Percentiles rank a stretch among this genome's conserved stretches.
These are phyloP conservation scores for Lablab purpureus DNA, from an alignment of 306 rosid species.

Conservation along the genomic window DNA sequence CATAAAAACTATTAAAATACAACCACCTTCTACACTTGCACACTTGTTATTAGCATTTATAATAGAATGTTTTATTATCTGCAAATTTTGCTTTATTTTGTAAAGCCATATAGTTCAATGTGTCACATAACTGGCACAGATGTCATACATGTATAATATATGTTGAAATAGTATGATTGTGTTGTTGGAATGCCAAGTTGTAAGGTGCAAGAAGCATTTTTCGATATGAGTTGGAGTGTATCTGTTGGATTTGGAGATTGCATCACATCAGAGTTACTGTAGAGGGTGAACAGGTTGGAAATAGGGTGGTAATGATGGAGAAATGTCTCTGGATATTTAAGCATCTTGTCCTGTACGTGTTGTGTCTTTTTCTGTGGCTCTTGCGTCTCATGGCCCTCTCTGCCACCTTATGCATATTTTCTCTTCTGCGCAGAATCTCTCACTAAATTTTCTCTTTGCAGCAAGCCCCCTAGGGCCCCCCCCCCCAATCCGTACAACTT, in stretches of 20 bases:
- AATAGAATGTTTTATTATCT: neutral
- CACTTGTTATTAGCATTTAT: neutral
- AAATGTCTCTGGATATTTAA: conserved; percentile 60
- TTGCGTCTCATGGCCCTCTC: conserved; percentile 43
- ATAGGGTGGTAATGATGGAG: conserved; percentile 56
- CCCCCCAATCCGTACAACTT: conserved; percentile 48
- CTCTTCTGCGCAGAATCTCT: conserved; percentile 62
- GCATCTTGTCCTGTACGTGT: conserved; percentile 62
- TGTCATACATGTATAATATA: too few relatives aligned
- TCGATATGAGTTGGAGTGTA: neutral
- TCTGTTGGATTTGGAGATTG: conserved; percentile 26
- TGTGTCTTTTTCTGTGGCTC: conserved; percentile 53
- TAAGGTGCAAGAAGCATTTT: neutral
- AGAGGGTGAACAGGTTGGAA: conserved; percentile 34
- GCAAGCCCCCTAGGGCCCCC: conserved; percentile 32
- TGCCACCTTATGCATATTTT: conserved; percentile 51
- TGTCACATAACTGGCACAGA: neutral
- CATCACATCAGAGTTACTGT: conserved; percentile 32
- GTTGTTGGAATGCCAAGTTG: too few relatives aligned
- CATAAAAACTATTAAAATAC: neutral
- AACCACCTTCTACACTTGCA: neutral
- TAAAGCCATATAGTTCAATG: neutral
- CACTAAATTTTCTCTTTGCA: conserved; percentile 60
- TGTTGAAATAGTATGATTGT: too few relatives aligned
- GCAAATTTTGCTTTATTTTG: neutral